Evolutionary conservation across 2,329 filamentous ascomycete genomes (phyloP).

Genomic region (Neofusicoccum parvum): DNA sequence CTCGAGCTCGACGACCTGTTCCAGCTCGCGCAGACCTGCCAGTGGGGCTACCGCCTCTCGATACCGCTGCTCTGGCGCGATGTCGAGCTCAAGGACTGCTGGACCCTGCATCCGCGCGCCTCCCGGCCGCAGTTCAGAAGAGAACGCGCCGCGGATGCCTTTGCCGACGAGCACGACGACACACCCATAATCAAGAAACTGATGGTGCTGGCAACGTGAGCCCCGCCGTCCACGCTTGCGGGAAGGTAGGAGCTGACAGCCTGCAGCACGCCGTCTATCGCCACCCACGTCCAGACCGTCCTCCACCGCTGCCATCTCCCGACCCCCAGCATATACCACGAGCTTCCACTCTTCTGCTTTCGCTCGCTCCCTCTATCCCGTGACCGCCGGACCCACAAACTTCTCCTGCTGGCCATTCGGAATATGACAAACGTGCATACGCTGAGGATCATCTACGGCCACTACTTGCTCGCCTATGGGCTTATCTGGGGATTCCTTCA

Average conservation of each 20-base stretch:
- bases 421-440: constrained; percentile 49
- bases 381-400: constrained; percentile 42
- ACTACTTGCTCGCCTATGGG: constrained; percentile 43
- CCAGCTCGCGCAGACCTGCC: constrained; percentile 37
- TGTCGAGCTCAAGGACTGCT: constrained; percentile 45
- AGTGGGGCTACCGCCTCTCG: constrained; percentile 39
- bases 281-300: constrained; percentile 45
- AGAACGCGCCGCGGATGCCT: neutral
- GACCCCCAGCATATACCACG: constrained; percentile 47
- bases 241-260: constrained; percentile 22
- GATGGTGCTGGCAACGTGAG: constrained; percentile 43
- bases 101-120: constrained; percentile 31
- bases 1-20: constrained; percentile 36
- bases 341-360: constrained; percentile 45
- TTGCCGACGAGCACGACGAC: constrained; percentile 43
- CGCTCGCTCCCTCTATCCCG: constrained; percentile 41
- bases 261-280: constrained; percentile 42
- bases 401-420: constrained; percentile 40
- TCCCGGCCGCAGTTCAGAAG: constrained; percentile 21
- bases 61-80: constrained; percentile 44
- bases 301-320: constrained; percentile 52
- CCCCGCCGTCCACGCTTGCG: neutral
- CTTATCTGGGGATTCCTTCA: constrained; percentile 46
- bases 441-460: constrained; percentile 47
- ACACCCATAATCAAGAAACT: constrained; percentile 48